phyloP scores from a whole-genome alignment of 2,329 filamentous ascomycete species.

The Cordyceps militaris region DNA sequence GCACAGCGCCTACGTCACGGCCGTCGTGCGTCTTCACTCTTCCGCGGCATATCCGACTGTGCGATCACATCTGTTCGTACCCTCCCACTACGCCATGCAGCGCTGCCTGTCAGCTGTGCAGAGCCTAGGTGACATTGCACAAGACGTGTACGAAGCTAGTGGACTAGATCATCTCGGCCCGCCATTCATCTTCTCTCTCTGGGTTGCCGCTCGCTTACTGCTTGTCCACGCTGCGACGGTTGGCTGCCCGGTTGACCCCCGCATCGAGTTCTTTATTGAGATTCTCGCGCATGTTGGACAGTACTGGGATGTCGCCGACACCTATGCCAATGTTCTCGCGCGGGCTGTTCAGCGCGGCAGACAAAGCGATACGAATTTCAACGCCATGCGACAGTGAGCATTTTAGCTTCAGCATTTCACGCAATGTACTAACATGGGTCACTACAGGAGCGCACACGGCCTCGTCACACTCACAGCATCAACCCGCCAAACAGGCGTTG shows the following conservation, averaged over 20 bases:
- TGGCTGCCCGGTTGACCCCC: constrained; percentile 29
- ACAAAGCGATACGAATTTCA: constrained; percentile 30
- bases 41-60: constrained; percentile 36
- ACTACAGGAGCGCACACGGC: constrained; percentile 31
- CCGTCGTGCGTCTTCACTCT: constrained; percentile 37
- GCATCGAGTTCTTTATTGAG: constrained; percentile 38
- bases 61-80: constrained; percentile 34
- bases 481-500: constrained; percentile 29
- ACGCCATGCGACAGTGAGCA: constrained; percentile 34
- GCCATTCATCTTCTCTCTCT: constrained; percentile 38
- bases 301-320: constrained; percentile 37
- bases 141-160: constrained; percentile 37
- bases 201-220: constrained; percentile 35
- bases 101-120: constrained; percentile 37
- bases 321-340: constrained; percentile 34
- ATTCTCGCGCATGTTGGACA: constrained; percentile 34
- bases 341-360: constrained; percentile 31
- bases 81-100: constrained; percentile 39
- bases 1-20: constrained; percentile 38
- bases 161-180: constrained; percentile 36
- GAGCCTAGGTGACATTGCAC: constrained; percentile 35
- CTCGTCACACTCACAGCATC: constrained; percentile 30
- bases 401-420: background rate
- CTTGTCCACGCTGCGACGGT: constrained; percentile 35
- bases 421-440: background rate